Evolutionary conservation across 2,329 filamentous ascomycete species (phyloP), one percentile per base, ranked within the genome.

Genomic region (Fusarium sp.): DNA sequence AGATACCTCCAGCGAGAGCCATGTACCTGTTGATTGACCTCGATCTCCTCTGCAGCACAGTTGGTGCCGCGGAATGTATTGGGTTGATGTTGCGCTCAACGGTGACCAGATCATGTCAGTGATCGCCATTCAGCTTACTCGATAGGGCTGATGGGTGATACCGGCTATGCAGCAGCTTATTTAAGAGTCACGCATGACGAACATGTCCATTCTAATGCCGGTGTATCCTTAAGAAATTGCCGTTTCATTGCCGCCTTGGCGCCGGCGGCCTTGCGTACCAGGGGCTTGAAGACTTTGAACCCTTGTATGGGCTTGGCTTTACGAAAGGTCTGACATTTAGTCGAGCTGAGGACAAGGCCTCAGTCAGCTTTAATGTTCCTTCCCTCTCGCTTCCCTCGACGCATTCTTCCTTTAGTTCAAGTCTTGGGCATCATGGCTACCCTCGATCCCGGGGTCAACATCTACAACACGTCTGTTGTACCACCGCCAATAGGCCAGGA

Each of bases 11-110:
- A 28, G 20, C 20, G 9, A n/a, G 14, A n/a, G 26, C 10, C 4
- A 22, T 15, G 1, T 22, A 16, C 6, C 7, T n/a, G 3, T 4
- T 3, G 7, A 22, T 22, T 15, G 18, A 10, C 18, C 12, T 15
- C 3, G 22, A 22, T 22, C 18, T 26, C 26, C 6, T 7, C 18
- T 4, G 4, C 26, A 47, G 20, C 20, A 47, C 6, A 30, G 10
- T 6, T 30, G 4, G 4, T 4, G 18, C 44, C 20, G 7, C 44
- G 11, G 18, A 15, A 26, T 35, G 7, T 4, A 14, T 16, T 16
- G 9, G 42, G 42, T 13, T 16, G 14, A 26, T 26, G 2, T 16
- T 28, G 20, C 24, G 24, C 18, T 28, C 4, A 12, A 8, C 3
- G 8, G 4, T 36, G 10, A 10, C 11, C 14, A 22, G 33, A 45